Conservation (phyloP, 345 rosid genomes). For the thale cress (Arabidopsis thaliana) region TAIR10.1 NC_003070.9:21896501-21897000, state of each 20-base stretch:
- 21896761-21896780: conserved; percentile 6
- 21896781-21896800: neutral
- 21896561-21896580: conserved; percentile 12
- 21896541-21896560: conserved; percentile 56
- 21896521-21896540: conserved; percentile 86
- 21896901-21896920: conserved; percentile 86
- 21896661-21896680: neutral
- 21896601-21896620: conserved; percentile 9
- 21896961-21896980: conserved; percentile 5
- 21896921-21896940: conserved; percentile 51
- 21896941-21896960: neutral
- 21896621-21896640: neutral
- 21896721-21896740: neutral
- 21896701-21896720: neutral
- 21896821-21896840: conserved; percentile 97
- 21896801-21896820: conserved; percentile 55
- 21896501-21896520: conserved; percentile 94
- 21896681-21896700: neutral
- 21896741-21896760: conserved; percentile 22
- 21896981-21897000: conserved; percentile 30
- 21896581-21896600: conserved; percentile 4
- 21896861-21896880: conserved; percentile 90
- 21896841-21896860: conserved; percentile 94
- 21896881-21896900: conserved; percentile 92
- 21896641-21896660: conserved; percentile 1